Conservation (phyloP, 106 monocot species). For the Vanilla planifolia region DNA sequence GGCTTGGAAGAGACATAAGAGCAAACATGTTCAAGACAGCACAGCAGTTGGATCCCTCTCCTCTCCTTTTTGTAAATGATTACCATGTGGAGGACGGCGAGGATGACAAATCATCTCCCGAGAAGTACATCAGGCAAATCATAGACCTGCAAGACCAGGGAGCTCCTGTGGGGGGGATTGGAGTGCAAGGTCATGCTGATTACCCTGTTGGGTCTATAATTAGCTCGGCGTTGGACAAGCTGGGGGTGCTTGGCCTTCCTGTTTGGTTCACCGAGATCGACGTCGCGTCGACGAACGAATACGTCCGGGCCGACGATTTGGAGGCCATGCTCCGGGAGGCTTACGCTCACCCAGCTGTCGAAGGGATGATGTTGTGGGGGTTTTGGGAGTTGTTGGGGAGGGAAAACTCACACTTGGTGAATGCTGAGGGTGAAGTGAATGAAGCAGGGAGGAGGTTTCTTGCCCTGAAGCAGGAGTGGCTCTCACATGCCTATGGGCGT, state of each 20-base stretch:
- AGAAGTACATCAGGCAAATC: slow-evolving; percentile 53
- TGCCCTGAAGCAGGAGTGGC: slow-evolving; percentile 69
- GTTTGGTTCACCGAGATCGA: slow-evolving; percentile 68
- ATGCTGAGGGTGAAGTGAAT: slow-evolving; percentile 83
- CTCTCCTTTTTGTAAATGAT: slow-evolving; percentile 78
- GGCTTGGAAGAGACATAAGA: slow-evolving; percentile 57
- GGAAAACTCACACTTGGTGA: slow-evolving; percentile 46
- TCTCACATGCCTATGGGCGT: slow-evolving; percentile 51
- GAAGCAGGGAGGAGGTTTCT: slow-evolving; percentile 69
- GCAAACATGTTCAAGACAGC: slow-evolving; percentile 65
- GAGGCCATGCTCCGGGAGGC: slow-evolving; percentile 84
- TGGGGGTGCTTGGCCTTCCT: slow-evolving; percentile 44
- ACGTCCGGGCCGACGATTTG: slow-evolving; percentile 55
- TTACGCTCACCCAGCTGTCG: slow-evolving; percentile 75
- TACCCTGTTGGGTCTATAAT: slow-evolving; percentile 46
- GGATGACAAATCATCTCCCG: slow-evolving; percentile 36
- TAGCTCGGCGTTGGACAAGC: slow-evolving; percentile 32
- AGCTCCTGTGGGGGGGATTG: slow-evolving; percentile 51
- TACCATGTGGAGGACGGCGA: slow-evolving; percentile 63
- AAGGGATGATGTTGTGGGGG: slow-evolving; percentile 79
- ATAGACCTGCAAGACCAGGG: slow-evolving; percentile 56
- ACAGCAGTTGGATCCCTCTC: slow-evolving; percentile 53
- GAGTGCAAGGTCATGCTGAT: slow-evolving; percentile 54
- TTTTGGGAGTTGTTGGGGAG: slow-evolving; percentile 88
- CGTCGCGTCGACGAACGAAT: slow-evolving; percentile 44